Evolutionary conservation across 192 early-diverging fungal genomes (phyloP), one percentile per base, ranked within the genome.

Genomic region (Phycomyces blakesleeanus): DNA sequence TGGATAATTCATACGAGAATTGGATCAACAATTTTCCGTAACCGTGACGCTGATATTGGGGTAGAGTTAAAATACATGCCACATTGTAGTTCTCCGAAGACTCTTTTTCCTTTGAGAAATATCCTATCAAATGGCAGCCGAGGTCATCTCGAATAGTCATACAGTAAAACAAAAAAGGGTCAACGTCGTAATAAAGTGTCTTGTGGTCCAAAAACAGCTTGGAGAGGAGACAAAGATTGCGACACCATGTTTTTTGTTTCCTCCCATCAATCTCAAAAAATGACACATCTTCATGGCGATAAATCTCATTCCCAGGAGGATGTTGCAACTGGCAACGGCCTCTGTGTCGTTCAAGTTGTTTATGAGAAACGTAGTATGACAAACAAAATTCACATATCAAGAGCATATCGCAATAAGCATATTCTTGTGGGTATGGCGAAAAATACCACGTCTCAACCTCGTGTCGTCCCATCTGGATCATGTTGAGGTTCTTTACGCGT

Each of bases 41-140:
- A 18, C 97, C 97, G 86, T 86, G 91, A 25, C 96, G 81, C 79
- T 99, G 97, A 68, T 95, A 89, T 69, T 97, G 95, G 12, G 97
- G 97, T 59, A 99, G 81, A 11, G 97, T 99, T 55, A 99, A 72
- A 63, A 99, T 99, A 78, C 97, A 99, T 0, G 97, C 96, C 22
- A 99, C 80, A 74, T 99, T 99, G 81, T 97, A 99, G 56, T 94
- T 92, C 55, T 97, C 94, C 1, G 88, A 78, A 1, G 91, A 94
- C 69, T 96, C 96, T 78, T 99, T 99, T 67, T 99, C 97, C 72
- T 99, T 99, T 54, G 93, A 96, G 73, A 99, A 99, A 73, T 99
- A 99, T 6, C 97, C 97, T 57, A 99, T 88, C 29, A 98, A 73
- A 69, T 96, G 93, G 61, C 82, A 89, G 1, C 97, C 97, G 25